These are phyloP conservation scores for Manihot esculenta DNA, from an alignment of 441 rosid genomes.

Conservation along the genomic window DNA sequence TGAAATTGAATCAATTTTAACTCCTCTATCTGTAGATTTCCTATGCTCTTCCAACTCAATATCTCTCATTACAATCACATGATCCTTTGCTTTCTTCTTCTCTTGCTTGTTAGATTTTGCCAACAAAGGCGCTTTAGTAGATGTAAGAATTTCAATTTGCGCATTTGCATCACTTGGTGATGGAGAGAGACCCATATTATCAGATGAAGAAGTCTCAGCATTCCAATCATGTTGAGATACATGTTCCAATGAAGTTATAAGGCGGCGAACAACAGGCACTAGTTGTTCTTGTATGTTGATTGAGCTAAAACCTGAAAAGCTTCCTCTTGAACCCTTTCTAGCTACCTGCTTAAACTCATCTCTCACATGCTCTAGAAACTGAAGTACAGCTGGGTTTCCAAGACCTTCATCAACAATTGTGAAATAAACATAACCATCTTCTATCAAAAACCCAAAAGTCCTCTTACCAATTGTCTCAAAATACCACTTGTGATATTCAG, in stretches of 20 bases:
- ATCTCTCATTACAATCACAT: slow-evolving; percentile 50
- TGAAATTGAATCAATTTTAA: slow-evolving; percentile 38
- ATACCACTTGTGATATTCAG: slow-evolving; percentile 82
- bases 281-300: slow-evolving; percentile 56
- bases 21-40: slow-evolving; percentile 57
- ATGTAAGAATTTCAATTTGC: slow-evolving; percentile 45
- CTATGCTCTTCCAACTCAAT: slow-evolving; percentile 62
- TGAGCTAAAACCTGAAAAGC: slow-evolving; percentile 54
- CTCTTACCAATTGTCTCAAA: slow-evolving; percentile 60
- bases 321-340: slow-evolving; percentile 56
- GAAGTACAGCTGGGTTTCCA: slow-evolving; percentile 46
- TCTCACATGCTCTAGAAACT: slow-evolving; percentile 54
- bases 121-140: slow-evolving; percentile 69
- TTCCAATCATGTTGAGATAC: slow-evolving; percentile 45
- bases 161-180: slow-evolving; percentile 45
- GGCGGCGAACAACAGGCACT: slow-evolving; percentile 59
- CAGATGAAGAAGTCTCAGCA: slow-evolving; percentile 35
- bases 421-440: slow-evolving; percentile 68
- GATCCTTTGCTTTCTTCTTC: slow-evolving; percentile 70
- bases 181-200: slow-evolving; percentile 42
- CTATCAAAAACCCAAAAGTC: slow-evolving; percentile 66
- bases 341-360: slow-evolving; percentile 63
- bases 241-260: slow-evolving; percentile 64
- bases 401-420: slow-evolving; percentile 60
- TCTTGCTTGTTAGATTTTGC: slow-evolving; percentile 65